phyloP scores from a whole-genome alignment of 495 filamentous ascomycete species.

The Rhypophila decipiens region DNA sequence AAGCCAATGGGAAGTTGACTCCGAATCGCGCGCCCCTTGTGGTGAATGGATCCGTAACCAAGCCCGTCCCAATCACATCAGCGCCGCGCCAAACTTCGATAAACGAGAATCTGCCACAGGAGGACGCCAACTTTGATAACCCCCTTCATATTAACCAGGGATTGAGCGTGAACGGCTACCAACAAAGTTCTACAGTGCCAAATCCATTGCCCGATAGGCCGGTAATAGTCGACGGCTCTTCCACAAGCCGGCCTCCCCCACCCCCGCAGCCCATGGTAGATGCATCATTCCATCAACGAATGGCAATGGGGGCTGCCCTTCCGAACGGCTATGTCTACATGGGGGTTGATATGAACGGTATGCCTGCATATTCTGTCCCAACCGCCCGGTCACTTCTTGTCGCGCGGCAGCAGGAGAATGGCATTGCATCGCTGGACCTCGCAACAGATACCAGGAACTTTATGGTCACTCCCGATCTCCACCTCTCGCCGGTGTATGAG shows the following conservation, averaged over 20 bases:
- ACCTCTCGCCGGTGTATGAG: constrained; percentile 53
- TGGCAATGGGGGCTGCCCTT: constrained; percentile 17
- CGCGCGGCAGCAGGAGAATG: constrained; percentile 28
- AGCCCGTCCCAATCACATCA: constrained; percentile 13
- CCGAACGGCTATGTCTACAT: constrained; percentile 14
- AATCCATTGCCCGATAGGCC: constrained; percentile 33
- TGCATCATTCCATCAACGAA: constrained; percentile 23
- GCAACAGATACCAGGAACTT: constrained; percentile 34
- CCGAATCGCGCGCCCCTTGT: constrained; percentile 34
- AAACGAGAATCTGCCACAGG: constrained; percentile 17
- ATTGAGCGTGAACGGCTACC: constrained; percentile 11
- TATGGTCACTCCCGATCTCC: constrained; percentile 27
- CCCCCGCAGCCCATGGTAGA: constrained; percentile 11
- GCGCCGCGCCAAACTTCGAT: constrained; percentile 13
- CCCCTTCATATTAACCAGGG: constrained; percentile 35
- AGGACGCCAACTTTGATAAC: constrained; percentile 30
- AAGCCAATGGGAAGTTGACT: constrained; percentile 19
- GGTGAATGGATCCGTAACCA: constrained; percentile 38
- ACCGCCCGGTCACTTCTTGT: constrained; percentile 25
- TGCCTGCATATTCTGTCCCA: constrained; percentile 14
- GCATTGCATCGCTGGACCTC: constrained; percentile 41
- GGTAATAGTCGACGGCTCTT: constrained; percentile 46
- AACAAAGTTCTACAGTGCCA: constrained; percentile 11
- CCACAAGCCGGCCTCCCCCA: constrained; percentile 18
- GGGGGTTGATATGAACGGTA: constrained; percentile 13